Percentiles rank a stretch among this genome's conserved stretches.
phyloP scores from a whole-genome alignment of 2,329 filamentous ascomycete genomes.

The Cryphonectria naterciae region DNA sequence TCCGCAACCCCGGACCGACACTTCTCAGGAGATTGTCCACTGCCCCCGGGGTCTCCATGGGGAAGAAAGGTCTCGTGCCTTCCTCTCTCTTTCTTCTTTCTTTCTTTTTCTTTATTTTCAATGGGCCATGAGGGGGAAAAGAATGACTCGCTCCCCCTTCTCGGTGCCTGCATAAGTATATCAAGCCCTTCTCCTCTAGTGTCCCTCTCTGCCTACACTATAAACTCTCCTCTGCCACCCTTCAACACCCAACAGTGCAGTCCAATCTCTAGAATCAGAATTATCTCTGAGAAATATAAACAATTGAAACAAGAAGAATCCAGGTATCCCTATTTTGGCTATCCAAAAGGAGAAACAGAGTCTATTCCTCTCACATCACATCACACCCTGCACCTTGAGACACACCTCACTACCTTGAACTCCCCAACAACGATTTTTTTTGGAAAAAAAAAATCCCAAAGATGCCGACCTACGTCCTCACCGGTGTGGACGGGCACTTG shows the following conservation, averaged over 20 bases:
- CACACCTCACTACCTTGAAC: background rate
- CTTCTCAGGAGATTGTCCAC: slow-evolving; percentile 18
- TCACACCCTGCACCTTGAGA: background rate
- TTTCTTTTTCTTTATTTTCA: background rate
- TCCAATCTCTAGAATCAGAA: background rate
- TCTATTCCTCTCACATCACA: background rate
- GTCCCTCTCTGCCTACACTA: background rate
- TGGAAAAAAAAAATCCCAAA: too few species aligned
- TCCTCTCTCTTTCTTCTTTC: background rate
- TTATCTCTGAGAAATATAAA: background rate
- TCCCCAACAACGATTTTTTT: too few species aligned
- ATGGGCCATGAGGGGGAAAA: background rate
- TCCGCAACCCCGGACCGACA: slow-evolving; percentile 12
- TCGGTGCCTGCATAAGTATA: background rate
- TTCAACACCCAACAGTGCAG: background rate
- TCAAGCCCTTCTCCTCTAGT: background rate
- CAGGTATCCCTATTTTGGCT: background rate
- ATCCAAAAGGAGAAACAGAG: background rate
- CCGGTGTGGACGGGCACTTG: slow-evolving; percentile 30
- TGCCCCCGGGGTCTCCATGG: slow-evolving; percentile 14
- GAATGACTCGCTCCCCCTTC: background rate
- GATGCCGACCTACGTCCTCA: slow-evolving; percentile 31
- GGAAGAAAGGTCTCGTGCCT: slow-evolving; percentile 16
- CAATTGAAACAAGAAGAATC: background rate
- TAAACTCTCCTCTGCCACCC: background rate